A percentile compares a stretch with the other conserved stretches of the same genome.
phyloP scores from a whole-genome alignment of 1,284 basidiomycete species.

The Moniliophthora roreri region DNA sequence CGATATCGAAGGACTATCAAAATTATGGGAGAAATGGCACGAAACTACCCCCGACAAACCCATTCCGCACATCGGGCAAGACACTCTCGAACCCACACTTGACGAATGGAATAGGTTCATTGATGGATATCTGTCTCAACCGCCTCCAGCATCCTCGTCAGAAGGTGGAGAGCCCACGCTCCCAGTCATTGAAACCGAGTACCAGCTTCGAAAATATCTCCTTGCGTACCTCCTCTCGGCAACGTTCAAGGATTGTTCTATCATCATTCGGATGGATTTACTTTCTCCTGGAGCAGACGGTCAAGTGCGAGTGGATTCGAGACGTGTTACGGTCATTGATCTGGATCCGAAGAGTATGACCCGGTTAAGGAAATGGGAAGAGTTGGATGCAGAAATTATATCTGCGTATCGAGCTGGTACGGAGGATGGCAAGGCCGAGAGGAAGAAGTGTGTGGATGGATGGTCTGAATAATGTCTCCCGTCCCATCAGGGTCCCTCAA shows the following conservation, averaged over 20 bases:
- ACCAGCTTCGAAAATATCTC: conserved; percentile 56
- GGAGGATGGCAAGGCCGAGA: conserved; percentile 17
- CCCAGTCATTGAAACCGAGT: conserved; percentile 11
- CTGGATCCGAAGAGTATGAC: conserved; percentile 79
- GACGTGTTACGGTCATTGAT: conserved; percentile 74
- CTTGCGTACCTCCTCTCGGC: conserved; percentile 84
- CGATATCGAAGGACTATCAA: conserved; percentile 78
- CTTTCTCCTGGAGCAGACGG: conserved; percentile 18
- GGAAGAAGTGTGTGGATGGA: conserved; percentile 43
- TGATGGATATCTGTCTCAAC: conserved; percentile 45
- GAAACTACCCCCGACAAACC: conserved; percentile 4
- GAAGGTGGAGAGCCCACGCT: conserved; percentile 17
- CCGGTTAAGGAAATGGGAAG: conserved; percentile 70
- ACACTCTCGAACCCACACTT: conserved; percentile 15
- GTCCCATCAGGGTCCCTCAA: no score
- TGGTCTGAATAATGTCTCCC: no score
- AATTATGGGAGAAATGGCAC: conserved; percentile 40
- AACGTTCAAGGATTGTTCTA: conserved; percentile 96
- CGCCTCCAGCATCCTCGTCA: conserved; percentile 33
- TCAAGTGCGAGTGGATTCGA: conserved; percentile 23
- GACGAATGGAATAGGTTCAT: conserved; percentile 63
- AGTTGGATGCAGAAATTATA: conserved; percentile 74
- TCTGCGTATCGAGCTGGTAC: conserved; percentile 33
- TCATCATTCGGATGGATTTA: conserved; percentile 64
- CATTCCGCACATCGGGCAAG: conserved; percentile 16